These are phyloP conservation scores for Acanthamoeba royreba DNA, from an alignment of 208 protist genomes.

Conservation along the genomic window DNA sequence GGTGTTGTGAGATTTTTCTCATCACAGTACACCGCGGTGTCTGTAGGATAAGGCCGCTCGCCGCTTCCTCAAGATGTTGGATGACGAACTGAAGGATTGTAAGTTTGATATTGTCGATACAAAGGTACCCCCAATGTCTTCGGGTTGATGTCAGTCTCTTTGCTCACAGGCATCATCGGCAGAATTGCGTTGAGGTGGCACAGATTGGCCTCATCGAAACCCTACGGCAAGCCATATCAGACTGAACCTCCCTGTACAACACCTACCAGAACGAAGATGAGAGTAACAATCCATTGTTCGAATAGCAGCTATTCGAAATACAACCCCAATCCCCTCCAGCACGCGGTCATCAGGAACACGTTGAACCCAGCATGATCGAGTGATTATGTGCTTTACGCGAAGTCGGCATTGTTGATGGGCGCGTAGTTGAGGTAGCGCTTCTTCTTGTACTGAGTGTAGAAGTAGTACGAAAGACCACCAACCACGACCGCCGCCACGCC, in stretches of 20 bases:
- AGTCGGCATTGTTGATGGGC: not conserved
- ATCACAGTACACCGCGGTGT: too few species aligned
- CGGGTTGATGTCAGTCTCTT: not conserved
- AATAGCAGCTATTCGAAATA: too few species aligned
- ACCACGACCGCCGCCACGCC: not conserved
- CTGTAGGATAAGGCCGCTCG: not conserved
- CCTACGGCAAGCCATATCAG: not conserved
- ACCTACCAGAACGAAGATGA: too few species aligned
- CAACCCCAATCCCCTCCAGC: too few species aligned
- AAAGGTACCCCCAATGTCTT: not conserved
- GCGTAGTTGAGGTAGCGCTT: not conserved
- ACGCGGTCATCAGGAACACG: too few species aligned
- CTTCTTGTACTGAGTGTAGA: not conserved
- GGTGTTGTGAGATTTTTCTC: too few species aligned
- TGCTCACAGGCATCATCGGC: not conserved
- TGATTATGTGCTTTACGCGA: not conserved
- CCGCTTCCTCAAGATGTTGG: constrained; percentile 20
- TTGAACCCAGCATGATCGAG: too few species aligned
- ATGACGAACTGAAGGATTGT: not conserved
- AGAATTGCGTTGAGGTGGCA: not conserved
- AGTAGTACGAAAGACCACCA: not conserved
- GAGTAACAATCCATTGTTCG: too few species aligned
- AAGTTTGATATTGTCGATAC: constrained; percentile 44
- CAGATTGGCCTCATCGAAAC: not conserved
- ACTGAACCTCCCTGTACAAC: not conserved